Evolutionary conservation across 2,329 filamentous ascomycete species (phyloP).

Genomic region (Escovopsis sp.): DNA sequence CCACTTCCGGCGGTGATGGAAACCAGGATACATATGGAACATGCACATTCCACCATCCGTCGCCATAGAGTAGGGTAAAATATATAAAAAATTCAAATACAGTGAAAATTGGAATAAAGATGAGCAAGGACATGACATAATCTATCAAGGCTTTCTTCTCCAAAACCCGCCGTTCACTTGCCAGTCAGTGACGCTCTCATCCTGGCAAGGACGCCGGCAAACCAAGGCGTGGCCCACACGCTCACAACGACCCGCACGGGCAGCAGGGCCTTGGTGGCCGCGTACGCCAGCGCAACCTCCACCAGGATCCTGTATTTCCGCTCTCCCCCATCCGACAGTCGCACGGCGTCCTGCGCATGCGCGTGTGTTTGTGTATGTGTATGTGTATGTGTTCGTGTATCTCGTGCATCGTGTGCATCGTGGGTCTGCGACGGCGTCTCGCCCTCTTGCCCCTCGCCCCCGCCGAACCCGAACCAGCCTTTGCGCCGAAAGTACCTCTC

Average conservation of each 20-base stretch:
- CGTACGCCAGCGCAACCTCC: constrained; percentile 76
- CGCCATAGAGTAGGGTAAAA: neutral
- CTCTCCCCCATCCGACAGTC: constrained; percentile 25
- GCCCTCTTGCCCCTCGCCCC: constrained; percentile 12
- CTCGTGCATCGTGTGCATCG: too few relatives aligned
- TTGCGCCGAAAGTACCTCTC: constrained; percentile 64
- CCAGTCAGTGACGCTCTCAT: constrained; percentile 17
- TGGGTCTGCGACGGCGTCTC: neutral
- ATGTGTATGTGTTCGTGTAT: too few relatives aligned
- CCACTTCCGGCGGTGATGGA: neutral
- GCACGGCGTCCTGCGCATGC: constrained; percentile 15
- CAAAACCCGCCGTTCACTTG: constrained; percentile 9
- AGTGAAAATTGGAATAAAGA: constrained; percentile 10
- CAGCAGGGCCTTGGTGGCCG: constrained; percentile 73
- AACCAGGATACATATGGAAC: neutral
- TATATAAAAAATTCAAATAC: neutral
- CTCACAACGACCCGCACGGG: constrained; percentile 64
- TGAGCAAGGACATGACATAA: constrained; percentile 8
- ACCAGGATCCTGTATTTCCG: constrained; percentile 42
- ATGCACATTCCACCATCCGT: neutral
- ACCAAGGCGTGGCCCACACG: constrained; percentile 85
- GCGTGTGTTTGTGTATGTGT: too few relatives aligned
- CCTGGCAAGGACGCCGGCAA: constrained; percentile 52
- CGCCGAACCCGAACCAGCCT: constrained; percentile 59
- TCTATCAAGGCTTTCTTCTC: neutral